phyloP scores from a whole-genome alignment of 306 rosid genomes.

The Pterocarpus santalinus region DNA sequence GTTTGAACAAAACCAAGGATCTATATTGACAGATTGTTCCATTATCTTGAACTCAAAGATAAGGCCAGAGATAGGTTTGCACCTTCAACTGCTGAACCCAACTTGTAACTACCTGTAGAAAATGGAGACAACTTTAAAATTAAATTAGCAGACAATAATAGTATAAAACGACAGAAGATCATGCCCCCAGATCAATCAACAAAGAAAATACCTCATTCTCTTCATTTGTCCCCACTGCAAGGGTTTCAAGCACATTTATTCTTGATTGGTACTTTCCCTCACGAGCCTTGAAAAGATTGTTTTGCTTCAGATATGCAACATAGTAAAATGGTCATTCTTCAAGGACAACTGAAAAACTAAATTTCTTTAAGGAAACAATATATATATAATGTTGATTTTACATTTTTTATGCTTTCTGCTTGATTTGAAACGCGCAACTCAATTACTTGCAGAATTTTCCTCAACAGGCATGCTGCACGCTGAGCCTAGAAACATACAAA shows the following conservation, averaged over 20 bases:
- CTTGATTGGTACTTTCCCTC: conserved; percentile 83
- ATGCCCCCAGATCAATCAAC: conserved; percentile 36
- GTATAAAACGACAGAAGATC: neutral
- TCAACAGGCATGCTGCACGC: conserved; percentile 73
- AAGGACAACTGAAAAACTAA: conserved; percentile 40
- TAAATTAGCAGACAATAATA: conserved; percentile 39
- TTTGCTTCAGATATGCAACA: conserved; percentile 70
- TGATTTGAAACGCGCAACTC: conserved; percentile 77
- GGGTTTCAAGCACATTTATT: conserved; percentile 83
- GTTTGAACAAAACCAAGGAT: conserved; percentile 43
- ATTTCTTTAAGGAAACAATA: neutral
- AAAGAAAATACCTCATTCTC: conserved; percentile 77
- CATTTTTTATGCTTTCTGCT: conserved; percentile 78
- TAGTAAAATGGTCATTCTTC: conserved; percentile 45
- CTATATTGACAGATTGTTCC: conserved; percentile 17
- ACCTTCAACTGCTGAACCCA: conserved; percentile 90
- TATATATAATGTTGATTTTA: conserved; percentile 47
- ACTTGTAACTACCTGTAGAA: conserved; percentile 72
- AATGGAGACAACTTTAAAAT: conserved; percentile 39
- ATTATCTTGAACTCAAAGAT: conserved; percentile 40
- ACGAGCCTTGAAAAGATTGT: conserved; percentile 73
- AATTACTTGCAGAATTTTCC: conserved; percentile 80
- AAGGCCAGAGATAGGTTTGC: conserved; percentile 44
- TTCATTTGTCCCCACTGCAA: conserved; percentile 77
- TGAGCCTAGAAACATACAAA: conserved; percentile 58